Base-by-base conservation (phyloP, 1,139 yeast genomes). In the Pichia sp. region DNA sequence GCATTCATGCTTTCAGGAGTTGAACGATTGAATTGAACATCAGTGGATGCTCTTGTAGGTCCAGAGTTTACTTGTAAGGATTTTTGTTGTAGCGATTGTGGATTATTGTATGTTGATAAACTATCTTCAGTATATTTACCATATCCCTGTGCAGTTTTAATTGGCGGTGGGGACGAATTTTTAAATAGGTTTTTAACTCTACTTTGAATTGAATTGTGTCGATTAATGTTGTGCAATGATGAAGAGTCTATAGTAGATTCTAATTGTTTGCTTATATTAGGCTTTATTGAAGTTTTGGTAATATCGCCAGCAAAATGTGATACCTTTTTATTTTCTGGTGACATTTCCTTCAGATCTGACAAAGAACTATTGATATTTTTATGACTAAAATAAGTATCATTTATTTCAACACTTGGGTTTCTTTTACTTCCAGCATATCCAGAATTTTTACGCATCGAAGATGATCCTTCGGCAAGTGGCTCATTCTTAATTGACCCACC, bases 81-180 rank as follows among this genome's bases (percentile, higher is more conserved):
- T 16, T 29, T 23, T 36, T 10, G 11, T 12, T 10, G 25, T 23
- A 5, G 26, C 3, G n/a, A n/a, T n/a, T 11, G 26, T 6, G 2
- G 9, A 2, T 10, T 20, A n/a, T n/a, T n/a, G 26, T 43, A n/a
- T n/a, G n/a, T n/a, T n/a, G n/a, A n/a, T n/a, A n/a, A n/a, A n/a
- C n/a, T n/a, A n/a, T n/a, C n/a, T n/a, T 76, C 84, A 1, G 89
- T 82, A 58, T 73, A 83, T 55, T 76, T 76, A 3, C 95, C 95
- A 58, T 86, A 86, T 0, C 95, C 95, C 16, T 67, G 64, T 0
- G 95, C 95, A 0, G 89, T 80, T 55, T 75, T 78, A 23, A 69
- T 20, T 60, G 0, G 31, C 11, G 74, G 66, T 5, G 76, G 72
- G 11, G 74, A 69, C 2, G 75, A 71, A 31, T 71, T 72, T 42